Percentiles rank a stretch among this genome's conserved stretches.
These are phyloP conservation scores for Pseudisothecium myosuroides DNA, from an alignment of 225 moss, liverwort and hornwort species.

Conservation along the genomic window DNA sequence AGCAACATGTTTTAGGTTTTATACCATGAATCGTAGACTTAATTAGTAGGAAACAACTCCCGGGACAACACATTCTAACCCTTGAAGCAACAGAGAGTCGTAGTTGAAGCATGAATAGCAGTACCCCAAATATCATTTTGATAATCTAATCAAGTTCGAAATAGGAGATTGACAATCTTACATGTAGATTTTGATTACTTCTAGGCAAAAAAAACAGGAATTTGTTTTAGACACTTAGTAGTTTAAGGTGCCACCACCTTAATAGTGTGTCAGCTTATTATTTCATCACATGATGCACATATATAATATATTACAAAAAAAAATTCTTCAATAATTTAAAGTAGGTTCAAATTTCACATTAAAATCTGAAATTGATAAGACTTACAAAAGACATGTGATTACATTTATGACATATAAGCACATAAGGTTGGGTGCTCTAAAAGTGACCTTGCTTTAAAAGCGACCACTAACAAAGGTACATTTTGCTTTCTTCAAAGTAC, in stretches of 20 bases:
- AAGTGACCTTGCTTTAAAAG: too few relatives aligned
- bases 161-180: background rate
- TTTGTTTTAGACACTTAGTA: background rate
- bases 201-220: background rate
- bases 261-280: background rate
- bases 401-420: background rate
- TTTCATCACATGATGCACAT: background rate
- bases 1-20: background rate
- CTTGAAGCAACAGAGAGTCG: background rate
- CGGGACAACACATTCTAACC: background rate
- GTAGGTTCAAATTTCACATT: background rate
- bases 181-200: background rate
- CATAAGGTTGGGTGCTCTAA: too few relatives aligned
- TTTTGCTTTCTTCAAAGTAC: too few relatives aligned
- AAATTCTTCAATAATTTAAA: background rate
- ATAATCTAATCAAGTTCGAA: background rate
- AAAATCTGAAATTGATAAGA: background rate
- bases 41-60: background rate
- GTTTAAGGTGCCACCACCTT: background rate
- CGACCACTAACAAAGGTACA: too few relatives aligned
- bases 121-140: background rate
- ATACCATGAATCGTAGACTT: background rate
- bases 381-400: background rate
- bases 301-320: background rate
- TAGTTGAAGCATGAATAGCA: background rate